Evolutionary conservation across 139 green algal genomes (phyloP).

Genomic region (Dunaliella primolecta): DNA sequence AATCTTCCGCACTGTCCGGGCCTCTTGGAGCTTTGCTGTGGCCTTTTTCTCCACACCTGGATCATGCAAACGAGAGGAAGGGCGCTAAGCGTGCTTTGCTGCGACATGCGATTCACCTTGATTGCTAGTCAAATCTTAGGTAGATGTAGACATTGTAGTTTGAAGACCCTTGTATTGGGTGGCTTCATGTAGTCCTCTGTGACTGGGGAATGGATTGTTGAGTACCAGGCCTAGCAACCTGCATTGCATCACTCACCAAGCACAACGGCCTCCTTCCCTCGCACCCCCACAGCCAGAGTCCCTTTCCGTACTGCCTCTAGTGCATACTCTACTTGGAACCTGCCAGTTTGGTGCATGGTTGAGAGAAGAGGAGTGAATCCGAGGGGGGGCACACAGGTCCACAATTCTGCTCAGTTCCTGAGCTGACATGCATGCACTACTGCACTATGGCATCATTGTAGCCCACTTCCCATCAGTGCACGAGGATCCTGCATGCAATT

Average conservation of each 20-base stretch:
- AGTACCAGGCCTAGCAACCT: background rate
- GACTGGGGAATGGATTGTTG: background rate
- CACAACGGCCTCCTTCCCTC: slow-evolving; percentile 87
- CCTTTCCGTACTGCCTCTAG: slow-evolving; percentile 95
- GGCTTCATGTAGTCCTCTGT: no score
- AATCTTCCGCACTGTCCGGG: slow-evolving; percentile 94
- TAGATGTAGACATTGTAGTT: background rate
- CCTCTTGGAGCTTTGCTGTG: slow-evolving; percentile 93
- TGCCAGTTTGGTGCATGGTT: no score
- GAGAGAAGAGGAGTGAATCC: no score
- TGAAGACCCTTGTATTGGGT: no score
- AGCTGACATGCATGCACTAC: no score
- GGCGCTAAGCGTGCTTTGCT: no score
- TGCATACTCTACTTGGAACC: slow-evolving; percentile 96
- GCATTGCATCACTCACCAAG: slow-evolving; percentile 55
- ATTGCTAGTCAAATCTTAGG: background rate
- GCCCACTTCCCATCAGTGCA: background rate
- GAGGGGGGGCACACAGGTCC: no score
- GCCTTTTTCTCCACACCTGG: slow-evolving; percentile 95
- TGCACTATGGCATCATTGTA: background rate
- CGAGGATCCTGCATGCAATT: background rate
- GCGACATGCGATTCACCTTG: no score
- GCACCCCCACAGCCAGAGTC: slow-evolving; percentile 88
- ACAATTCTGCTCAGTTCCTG: no score
- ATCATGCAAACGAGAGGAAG: no score